phyloP scores from a whole-genome alignment of 2,329 filamentous ascomycete species.

The Nothopassalora personata region DNA sequence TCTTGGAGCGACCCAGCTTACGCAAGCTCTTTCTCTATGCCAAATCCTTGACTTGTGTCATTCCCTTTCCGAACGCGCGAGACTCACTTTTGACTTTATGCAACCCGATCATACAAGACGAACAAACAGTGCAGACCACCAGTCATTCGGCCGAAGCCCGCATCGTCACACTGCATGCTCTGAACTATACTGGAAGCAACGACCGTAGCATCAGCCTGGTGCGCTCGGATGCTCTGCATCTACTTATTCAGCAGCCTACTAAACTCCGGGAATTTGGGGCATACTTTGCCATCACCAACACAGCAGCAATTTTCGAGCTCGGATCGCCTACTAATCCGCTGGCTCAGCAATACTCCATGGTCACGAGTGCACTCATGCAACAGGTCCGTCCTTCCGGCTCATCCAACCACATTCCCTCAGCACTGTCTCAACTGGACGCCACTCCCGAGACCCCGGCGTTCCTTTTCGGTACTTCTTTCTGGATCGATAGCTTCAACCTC shows the following conservation, averaged over 20 bases:
- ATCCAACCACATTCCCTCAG: slow-evolving; percentile 26
- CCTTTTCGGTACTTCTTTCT: slow-evolving; percentile 9
- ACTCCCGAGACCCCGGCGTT: neutral
- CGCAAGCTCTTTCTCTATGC: slow-evolving; percentile 69
- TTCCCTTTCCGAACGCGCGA: slow-evolving; percentile 61
- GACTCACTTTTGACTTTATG: slow-evolving; percentile 68
- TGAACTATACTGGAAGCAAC: slow-evolving; percentile 54
- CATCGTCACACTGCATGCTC: slow-evolving; percentile 60
- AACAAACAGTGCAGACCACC: slow-evolving; percentile 31
- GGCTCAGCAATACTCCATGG: slow-evolving; percentile 32
- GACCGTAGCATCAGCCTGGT: slow-evolving; percentile 45
- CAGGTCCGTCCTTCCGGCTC: slow-evolving; percentile 13
- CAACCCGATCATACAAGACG: slow-evolving; percentile 42
- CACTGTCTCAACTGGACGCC: neutral
- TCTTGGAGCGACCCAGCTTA: slow-evolving; percentile 64
- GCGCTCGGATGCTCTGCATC: slow-evolving; percentile 46
- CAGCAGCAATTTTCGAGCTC: slow-evolving; percentile 50
- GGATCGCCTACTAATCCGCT: slow-evolving; percentile 48
- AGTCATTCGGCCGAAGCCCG: slow-evolving; percentile 49
- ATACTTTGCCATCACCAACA: slow-evolving; percentile 54
- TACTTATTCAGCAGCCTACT: slow-evolving; percentile 55
- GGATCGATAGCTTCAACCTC: slow-evolving; percentile 21
- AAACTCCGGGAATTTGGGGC: slow-evolving; percentile 40
- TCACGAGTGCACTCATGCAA: slow-evolving; percentile 16
- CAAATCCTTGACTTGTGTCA: slow-evolving; percentile 63